phyloP scores from a whole-genome alignment of 352 stramenopile species.

The Globisporangium recalcitrans region DNA sequence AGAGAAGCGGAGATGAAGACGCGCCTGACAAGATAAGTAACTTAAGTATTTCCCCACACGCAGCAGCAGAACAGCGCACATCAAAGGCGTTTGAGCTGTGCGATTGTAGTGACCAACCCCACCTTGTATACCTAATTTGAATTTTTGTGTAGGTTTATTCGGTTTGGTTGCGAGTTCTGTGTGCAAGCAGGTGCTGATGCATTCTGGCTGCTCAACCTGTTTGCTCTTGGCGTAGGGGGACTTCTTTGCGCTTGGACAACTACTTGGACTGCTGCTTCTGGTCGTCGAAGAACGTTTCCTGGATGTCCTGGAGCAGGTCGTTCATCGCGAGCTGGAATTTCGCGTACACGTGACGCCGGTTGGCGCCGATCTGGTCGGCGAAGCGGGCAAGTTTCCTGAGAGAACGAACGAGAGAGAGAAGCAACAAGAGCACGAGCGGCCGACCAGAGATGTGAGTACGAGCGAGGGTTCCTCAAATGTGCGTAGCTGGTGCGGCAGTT shows the following conservation, averaged over 20 bases:
- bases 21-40: slow-evolving; percentile 14
- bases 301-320: slow-evolving; percentile 62
- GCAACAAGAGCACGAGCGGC: neutral
- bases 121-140: neutral
- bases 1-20: neutral
- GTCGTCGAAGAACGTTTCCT: slow-evolving; percentile 57
- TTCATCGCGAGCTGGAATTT: slow-evolving; percentile 78
- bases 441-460: neutral
- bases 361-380: slow-evolving; percentile 65
- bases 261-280: slow-evolving; percentile 41
- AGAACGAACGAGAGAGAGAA: neutral
- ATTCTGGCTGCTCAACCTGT: slow-evolving; percentile 8
- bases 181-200: neutral
- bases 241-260: neutral
- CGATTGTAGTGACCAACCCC: neutral
- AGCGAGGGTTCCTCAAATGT: neutral
- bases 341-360: slow-evolving; percentile 41
- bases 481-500: neutral
- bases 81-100: neutral
- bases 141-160: neutral
- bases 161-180: neutral
- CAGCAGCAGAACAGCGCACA: neutral
- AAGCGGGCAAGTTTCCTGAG: slow-evolving; percentile 76
- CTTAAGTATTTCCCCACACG: slow-evolving; percentile 13
- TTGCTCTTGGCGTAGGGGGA: too few species aligned